Conservation (phyloP, 179 eudicot genomes). For the Gypsophila paniculata region DNA sequence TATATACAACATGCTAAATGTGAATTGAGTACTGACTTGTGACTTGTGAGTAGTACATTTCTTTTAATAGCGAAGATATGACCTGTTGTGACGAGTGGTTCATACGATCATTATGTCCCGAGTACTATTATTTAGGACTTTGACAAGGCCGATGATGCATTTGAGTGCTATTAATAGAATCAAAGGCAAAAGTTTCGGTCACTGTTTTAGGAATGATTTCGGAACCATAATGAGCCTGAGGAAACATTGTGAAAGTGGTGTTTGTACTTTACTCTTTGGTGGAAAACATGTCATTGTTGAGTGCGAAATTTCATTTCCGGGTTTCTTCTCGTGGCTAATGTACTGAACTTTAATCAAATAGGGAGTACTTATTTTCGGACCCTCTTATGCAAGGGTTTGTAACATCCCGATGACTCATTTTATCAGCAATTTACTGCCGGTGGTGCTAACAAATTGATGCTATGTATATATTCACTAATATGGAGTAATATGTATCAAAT, state of each 20-base stretch:
- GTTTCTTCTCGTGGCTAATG: too few relatives aligned
- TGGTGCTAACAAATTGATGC: neutral
- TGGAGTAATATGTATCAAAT: neutral
- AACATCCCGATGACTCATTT: neutral
- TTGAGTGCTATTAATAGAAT: constrained; percentile 27
- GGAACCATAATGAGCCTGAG: constrained; percentile 23
- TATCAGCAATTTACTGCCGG: neutral
- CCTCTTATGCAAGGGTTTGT: too few relatives aligned
- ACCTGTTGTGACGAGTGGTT: constrained; percentile 19
- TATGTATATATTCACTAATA: neutral
- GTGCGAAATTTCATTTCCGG: constrained; percentile 25
- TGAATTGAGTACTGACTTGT: neutral
- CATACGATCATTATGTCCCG: neutral
- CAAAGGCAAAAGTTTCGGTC: constrained; percentile 15
- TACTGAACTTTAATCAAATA: too few relatives aligned
- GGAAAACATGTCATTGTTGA: constrained; percentile 31
- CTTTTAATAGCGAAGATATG: constrained; percentile 4
- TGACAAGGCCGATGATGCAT: constrained; percentile 14
- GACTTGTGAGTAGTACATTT: neutral
- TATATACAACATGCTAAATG: neutral
- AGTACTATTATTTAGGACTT: neutral
- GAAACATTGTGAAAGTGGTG: constrained; percentile 21
- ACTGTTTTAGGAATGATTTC: constrained; percentile 28
- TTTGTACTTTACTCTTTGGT: constrained; percentile 23
- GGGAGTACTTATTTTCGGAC: too few relatives aligned